Conservation (phyloP, 2,329 filamentous ascomycete species). For the Sporothrix curviconia region DNA sequence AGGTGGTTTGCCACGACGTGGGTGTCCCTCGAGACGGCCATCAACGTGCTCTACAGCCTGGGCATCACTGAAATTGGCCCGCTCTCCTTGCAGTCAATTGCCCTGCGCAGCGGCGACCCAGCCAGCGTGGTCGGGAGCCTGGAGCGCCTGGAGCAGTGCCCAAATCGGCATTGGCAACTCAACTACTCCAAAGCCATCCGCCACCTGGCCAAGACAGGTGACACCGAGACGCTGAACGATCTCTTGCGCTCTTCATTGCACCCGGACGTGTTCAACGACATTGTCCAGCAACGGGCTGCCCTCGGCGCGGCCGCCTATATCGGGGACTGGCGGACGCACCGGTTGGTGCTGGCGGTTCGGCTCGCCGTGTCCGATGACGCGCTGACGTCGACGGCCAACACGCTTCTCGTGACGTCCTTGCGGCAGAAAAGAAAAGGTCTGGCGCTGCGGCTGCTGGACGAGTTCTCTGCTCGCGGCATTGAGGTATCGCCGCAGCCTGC, state of each 20-base stretch:
- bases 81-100: slow-evolving; percentile 70
- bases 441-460: slow-evolving; percentile 31
- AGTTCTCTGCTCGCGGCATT: slow-evolving; percentile 32
- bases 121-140: slow-evolving; percentile 54
- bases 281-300: slow-evolving; percentile 34
- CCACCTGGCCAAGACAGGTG: slow-evolving; percentile 53
- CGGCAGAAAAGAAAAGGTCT: slow-evolving; percentile 20
- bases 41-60: slow-evolving; percentile 63
- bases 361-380: slow-evolving; percentile 28
- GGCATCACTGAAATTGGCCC: slow-evolving; percentile 68
- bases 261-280: slow-evolving; percentile 49
- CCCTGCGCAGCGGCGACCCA: slow-evolving; percentile 53
- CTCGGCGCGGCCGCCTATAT: slow-evolving; percentile 29
- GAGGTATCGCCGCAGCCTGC: slow-evolving; percentile 24
- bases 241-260: slow-evolving; percentile 47
- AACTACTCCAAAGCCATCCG: slow-evolving; percentile 61
- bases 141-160: slow-evolving; percentile 49
- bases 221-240: slow-evolving; percentile 42
- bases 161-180: slow-evolving; percentile 56
- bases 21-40: slow-evolving; percentile 64
- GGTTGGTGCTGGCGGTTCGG: slow-evolving; percentile 40
- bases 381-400: slow-evolving; percentile 28
- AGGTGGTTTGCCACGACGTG: slow-evolving; percentile 70
- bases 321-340: slow-evolving; percentile 36
- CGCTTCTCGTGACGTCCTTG: slow-evolving; percentile 28